These are phyloP conservation scores for Paramecium primaurelia DNA, from an alignment of 73 alveolate genomes.

Conservation along the genomic window DNA sequence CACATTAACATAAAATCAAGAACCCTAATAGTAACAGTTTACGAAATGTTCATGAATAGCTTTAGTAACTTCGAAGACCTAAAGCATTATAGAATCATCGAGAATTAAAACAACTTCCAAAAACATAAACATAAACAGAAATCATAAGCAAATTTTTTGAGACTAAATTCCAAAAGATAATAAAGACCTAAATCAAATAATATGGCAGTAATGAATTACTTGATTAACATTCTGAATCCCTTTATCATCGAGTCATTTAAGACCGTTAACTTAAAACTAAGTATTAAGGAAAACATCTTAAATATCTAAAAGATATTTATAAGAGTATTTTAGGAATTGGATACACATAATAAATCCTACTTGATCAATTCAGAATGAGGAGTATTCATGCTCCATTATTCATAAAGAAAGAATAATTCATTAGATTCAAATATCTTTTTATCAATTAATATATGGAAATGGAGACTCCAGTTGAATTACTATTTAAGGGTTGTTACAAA, in stretches of 20 bases:
- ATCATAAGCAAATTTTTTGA: conserved; percentile 6
- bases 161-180: conserved; percentile 4
- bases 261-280: neutral
- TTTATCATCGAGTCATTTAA: neutral
- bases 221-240: neutral
- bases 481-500: conserved; percentile 15
- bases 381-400: conserved; percentile 11
- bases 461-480: conserved; percentile 19
- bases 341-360: neutral
- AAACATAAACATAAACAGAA: neutral
- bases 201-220: neutral
- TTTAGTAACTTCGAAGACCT: neutral
- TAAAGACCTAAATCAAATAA: neutral
- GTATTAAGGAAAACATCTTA: neutral
- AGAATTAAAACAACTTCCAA: neutral
- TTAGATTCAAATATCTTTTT: neutral
- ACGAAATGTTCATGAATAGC: neutral
- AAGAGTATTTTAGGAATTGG: neutral
- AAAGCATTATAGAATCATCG: neutral
- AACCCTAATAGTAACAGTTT: neutral
- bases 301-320: neutral
- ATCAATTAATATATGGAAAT: conserved; percentile 26
- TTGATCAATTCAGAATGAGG: conserved; percentile 24
- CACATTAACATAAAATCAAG: neutral
- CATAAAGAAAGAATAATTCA: neutral